phyloP scores from a whole-genome alignment of 2,329 filamentous ascomycete species.

The Arthroderma uncinatum region DNA sequence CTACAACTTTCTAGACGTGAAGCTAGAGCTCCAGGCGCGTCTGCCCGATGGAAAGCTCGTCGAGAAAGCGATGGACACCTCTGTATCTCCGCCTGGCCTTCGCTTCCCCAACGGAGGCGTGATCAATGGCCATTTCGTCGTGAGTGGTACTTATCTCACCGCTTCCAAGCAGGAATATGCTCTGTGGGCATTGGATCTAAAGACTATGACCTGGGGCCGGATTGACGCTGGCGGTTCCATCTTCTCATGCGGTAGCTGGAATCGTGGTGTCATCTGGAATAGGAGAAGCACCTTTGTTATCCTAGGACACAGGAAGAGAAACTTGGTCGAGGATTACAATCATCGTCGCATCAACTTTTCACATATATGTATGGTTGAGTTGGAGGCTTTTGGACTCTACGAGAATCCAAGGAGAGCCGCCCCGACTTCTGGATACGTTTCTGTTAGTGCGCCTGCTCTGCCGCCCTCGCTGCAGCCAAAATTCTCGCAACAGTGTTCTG shows the following conservation, averaged over 20 bases:
- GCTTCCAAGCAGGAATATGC: conserved; percentile 98
- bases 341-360: conserved; percentile 95
- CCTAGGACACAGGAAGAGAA: conserved; percentile 83
- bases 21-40: conserved; percentile 83
- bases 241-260: conserved; percentile 97
- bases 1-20: conserved; percentile 97
- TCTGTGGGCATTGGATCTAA: conserved; percentile 84
- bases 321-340: conserved; percentile 94
- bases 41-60: conserved; percentile 69
- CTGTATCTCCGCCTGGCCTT: conserved; percentile 78
- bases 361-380: conserved; percentile 90
- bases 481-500: conserved; percentile 48
- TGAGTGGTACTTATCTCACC: conserved; percentile 92
- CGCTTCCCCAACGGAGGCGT: conserved; percentile 93
- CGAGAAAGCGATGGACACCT: conserved; percentile 73
- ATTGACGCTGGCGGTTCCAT: conserved; percentile 92
- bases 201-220: conserved; percentile 81
- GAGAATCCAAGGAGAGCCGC: conserved; percentile 76
- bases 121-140: conserved; percentile 91
- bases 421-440: conserved; percentile 73
- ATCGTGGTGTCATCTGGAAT: conserved; percentile 85
- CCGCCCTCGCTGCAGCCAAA: conserved; percentile 43
- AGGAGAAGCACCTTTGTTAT: conserved; percentile 92
- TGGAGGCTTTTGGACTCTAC: conserved; percentile 94
- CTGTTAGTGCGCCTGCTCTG: conserved; percentile 63